Evolutionary conservation across 2,329 filamentous ascomycete species (phyloP), one percentile per base, ranked within the genome.

Genomic region (Xylaria sp.): DNA sequence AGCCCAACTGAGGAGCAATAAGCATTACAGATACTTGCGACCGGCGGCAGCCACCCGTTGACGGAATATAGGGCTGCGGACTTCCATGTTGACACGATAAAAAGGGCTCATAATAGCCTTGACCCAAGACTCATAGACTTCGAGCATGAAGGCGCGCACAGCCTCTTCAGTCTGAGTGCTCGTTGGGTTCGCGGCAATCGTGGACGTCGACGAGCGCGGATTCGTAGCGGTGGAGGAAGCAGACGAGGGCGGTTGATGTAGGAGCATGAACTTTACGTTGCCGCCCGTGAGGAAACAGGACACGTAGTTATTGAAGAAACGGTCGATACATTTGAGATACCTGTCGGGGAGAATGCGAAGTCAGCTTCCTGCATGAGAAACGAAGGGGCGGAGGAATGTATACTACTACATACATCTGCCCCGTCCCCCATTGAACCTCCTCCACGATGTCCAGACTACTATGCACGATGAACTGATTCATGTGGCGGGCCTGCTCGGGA

Each of bases 21-120:
- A 42, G 42, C 36, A 44, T 85, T 80, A 97, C 65, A 97, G 79
- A 81, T 96, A 97, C 80, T 98, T 99, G 81, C 93, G 93, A 72
- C 94, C 96, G 0, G 95, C 95, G 1, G 93, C 93, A 1, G 89
- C 89, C 22, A 99, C 94, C 75, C 92, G 88, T 63, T 87, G 84
- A 72, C 92, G 86, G 78, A 99, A 99, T 1, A 97, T 87, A 0
- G 93, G 92, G 79, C 94, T 98, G 76, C 86, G 89, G 59, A 99
- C 90, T 73, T 92, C 90, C 85, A 92, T 92, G 71, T 97, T 95
- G 62, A 91, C 88, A 61, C 87, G 86, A 82, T 97, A 98, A 79
- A 99, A 99, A 0, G 96, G 96, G 77, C 89, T 98, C 96, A 99
- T 98, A 65, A 94, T 89, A 13, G 94, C 92, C 85, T 99, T 99